Evolutionary conservation across 495 filamentous ascomycete species (phyloP).

Genomic region (Neurospora cerealis): DNA sequence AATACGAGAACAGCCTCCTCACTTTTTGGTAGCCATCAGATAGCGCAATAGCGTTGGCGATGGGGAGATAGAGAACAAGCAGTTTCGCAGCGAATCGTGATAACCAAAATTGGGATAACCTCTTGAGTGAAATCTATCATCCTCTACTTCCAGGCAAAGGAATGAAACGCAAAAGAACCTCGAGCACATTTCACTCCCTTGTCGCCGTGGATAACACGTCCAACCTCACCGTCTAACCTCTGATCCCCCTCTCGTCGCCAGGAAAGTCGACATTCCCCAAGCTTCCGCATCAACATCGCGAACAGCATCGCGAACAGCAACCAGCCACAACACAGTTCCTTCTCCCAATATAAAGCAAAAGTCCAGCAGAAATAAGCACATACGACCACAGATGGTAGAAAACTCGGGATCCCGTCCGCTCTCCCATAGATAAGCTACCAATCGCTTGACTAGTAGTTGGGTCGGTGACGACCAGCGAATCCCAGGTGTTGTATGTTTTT

Average conservation of each 20-base stretch:
- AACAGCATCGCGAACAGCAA: neutral
- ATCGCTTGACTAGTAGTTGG: conserved; percentile 33
- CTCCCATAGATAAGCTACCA: conserved; percentile 27
- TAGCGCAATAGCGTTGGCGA: neutral
- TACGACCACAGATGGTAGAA: neutral
- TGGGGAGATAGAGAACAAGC: neutral
- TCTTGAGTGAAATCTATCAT: neutral
- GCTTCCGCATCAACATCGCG: too few relatives aligned
- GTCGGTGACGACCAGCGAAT: conserved; percentile 36
- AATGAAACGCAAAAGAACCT: neutral
- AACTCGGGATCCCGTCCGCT: conserved; percentile 38
- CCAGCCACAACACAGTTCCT: neutral
- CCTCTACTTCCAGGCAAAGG: neutral
- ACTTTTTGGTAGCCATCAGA: neutral
- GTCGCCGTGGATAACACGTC: too few relatives aligned
- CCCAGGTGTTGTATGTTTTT: conserved; percentile 18
- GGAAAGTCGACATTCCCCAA: too few relatives aligned
- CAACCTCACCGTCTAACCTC: too few relatives aligned
- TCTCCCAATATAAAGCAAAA: neutral
- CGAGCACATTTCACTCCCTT: neutral
- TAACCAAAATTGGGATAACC: neutral
- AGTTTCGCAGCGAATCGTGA: neutral
- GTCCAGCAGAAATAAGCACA: neutral
- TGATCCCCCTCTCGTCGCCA: neutral
- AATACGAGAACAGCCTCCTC: neutral